These are phyloP conservation scores for Biscogniauxia marginata DNA, from an alignment of 2,329 filamentous ascomycete species.

Conservation along the genomic window DNA sequence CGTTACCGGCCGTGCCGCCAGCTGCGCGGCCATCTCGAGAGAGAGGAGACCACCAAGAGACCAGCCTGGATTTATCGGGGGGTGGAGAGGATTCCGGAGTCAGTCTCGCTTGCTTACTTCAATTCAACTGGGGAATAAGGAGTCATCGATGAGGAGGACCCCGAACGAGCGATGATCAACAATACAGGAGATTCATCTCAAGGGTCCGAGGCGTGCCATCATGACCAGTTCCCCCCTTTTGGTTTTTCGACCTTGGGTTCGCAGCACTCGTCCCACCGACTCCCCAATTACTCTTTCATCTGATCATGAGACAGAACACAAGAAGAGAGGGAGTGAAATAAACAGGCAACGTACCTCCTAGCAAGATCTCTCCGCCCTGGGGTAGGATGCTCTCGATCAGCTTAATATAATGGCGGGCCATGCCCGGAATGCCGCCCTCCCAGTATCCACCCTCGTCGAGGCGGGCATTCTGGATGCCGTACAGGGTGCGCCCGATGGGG, in stretches of 20 bases:
- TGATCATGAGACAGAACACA: not conserved
- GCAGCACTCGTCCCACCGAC: not conserved
- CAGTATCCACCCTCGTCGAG: slow-evolving; percentile 48
- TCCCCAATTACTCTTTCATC: no score
- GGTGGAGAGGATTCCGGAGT: not conserved
- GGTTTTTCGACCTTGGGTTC: no score
- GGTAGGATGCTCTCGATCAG: slow-evolving; percentile 43
- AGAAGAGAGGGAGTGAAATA: not conserved
- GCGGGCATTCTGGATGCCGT: slow-evolving; percentile 54
- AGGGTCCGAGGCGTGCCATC: no score
- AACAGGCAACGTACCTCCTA: slow-evolving; percentile 47
- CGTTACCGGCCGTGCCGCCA: slow-evolving; percentile 34
- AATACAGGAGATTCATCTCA: no score
- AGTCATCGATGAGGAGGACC: no score
- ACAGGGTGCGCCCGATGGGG: slow-evolving; percentile 47
- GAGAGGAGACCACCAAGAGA: slow-evolving; percentile 53
- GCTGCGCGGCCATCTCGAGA: slow-evolving; percentile 47
- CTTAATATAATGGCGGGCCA: slow-evolving; percentile 50
- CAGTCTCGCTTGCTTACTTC: no score
- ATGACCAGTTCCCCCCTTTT: no score
- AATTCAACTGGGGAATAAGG: no score
- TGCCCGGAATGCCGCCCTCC: slow-evolving; percentile 52
- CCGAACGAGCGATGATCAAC: no score
- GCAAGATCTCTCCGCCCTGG: slow-evolving; percentile 40
- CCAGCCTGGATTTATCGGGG: slow-evolving; percentile 39